Percentiles rank a stretch among this genome's conserved stretches.
Conservation (phyloP, 2,329 filamentous ascomycete genomes). For the Fusarium albosuccineum region DNA sequence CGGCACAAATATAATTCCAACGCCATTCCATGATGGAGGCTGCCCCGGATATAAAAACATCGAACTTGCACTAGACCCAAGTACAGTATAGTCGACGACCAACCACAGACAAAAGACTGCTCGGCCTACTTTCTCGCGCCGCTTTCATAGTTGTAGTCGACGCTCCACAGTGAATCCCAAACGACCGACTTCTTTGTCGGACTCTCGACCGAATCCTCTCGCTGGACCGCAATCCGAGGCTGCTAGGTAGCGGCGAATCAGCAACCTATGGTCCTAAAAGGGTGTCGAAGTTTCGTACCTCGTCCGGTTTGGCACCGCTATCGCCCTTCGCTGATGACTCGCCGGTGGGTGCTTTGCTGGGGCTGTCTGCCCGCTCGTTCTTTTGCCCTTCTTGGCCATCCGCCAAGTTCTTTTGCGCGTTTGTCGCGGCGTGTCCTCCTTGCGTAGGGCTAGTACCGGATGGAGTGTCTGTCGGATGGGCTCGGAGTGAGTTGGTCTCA, state of each 20-base stretch:
- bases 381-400: slow-evolving; percentile 30
- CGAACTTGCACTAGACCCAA: background rate
- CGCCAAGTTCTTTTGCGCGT: slow-evolving; percentile 27
- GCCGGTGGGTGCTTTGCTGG: slow-evolving; percentile 43
- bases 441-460: slow-evolving; percentile 58
- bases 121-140: slow-evolving; percentile 43
- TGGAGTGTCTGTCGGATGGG: slow-evolving; percentile 59
- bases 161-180: slow-evolving; percentile 73
- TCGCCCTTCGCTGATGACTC: slow-evolving; percentile 43
- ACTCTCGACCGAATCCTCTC: slow-evolving; percentile 57
- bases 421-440: slow-evolving; percentile 43
- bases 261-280: slow-evolving; percentile 61
- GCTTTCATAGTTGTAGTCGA: slow-evolving; percentile 69
- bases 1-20: slow-evolving; percentile 25
- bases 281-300: slow-evolving; percentile 69
- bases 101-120: background rate
- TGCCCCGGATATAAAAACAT: background rate
- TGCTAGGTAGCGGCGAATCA: slow-evolving; percentile 47
- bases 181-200: slow-evolving; percentile 66
- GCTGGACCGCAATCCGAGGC: slow-evolving; percentile 49
- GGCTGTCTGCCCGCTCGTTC: slow-evolving; percentile 35
- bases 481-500: slow-evolving; percentile 70
- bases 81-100: slow-evolving; percentile 8
- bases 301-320: slow-evolving; percentile 48
- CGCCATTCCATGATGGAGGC: slow-evolving; percentile 23